Evolutionary conservation across 768 basidiomycete genomes (phyloP).

Genomic region (Suillus variegatus): DNA sequence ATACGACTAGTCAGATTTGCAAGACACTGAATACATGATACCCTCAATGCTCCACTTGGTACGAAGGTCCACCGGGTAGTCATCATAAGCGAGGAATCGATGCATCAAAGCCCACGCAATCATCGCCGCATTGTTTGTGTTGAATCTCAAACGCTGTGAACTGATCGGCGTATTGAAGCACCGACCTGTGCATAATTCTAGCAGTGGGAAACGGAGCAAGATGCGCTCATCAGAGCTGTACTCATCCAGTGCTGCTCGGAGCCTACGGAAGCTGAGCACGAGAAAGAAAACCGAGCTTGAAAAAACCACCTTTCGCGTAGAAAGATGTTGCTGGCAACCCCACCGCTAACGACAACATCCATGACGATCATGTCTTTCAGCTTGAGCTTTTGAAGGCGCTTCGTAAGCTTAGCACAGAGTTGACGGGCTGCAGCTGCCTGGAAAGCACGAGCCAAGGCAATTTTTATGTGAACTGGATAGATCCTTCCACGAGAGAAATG

Average conservation of each 20-base stretch:
- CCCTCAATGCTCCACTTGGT: constrained; percentile 82
- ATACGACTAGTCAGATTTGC: neutral
- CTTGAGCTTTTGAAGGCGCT: constrained; percentile 39
- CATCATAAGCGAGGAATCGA: constrained; percentile 66
- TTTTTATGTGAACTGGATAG: constrained; percentile 30
- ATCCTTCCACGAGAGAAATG: constrained; percentile 41
- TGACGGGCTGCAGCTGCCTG: constrained; percentile 73
- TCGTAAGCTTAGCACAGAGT: constrained; percentile 68
- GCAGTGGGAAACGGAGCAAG: constrained; percentile 69
- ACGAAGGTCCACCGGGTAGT: constrained; percentile 58
- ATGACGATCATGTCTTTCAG: constrained; percentile 47
- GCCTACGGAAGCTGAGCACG: constrained; percentile 25
- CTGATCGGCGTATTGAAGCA: neutral
- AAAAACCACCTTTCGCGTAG: constrained; percentile 62
- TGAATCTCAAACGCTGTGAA: neutral
- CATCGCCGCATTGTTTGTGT: constrained; percentile 93
- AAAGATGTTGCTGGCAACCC: constrained; percentile 85
- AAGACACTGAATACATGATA: neutral
- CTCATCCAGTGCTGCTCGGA: constrained; percentile 30
- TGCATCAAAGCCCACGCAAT: constrained; percentile 91
- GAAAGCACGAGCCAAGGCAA: constrained; percentile 66
- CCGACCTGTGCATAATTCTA: constrained; percentile 73
- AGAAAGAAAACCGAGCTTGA: neutral
- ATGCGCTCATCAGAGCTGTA: constrained; percentile 37
- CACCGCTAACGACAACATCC: constrained; percentile 84